Evolutionary conservation across 2,329 filamentous ascomycete genomes (phyloP).

Genomic region (Ceratocystis cacaofunesta): DNA sequence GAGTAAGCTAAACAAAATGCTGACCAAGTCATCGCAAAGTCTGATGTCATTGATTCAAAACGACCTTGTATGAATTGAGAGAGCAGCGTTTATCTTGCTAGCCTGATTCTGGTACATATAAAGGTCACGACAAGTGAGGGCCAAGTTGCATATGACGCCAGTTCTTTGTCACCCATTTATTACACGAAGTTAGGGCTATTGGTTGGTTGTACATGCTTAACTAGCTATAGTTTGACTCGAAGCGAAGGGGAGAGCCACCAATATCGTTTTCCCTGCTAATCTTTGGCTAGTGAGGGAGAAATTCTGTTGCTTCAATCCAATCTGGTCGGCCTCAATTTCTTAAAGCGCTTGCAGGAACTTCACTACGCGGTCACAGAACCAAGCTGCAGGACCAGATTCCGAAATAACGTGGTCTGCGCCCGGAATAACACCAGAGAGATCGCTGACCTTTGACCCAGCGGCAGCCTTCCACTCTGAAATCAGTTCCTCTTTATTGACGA

Average conservation of each 20-base stretch:
- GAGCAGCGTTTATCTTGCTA: too few relatives aligned
- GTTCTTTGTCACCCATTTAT: too few relatives aligned
- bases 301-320: not conserved
- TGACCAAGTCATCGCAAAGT: too few relatives aligned
- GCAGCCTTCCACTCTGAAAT: slow-evolving; percentile 41
- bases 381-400: slow-evolving; percentile 31
- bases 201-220: too few relatives aligned
- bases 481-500: slow-evolving; percentile 42
- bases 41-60: too few relatives aligned
- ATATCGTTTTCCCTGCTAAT: not conserved
- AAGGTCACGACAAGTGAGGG: too few relatives aligned
- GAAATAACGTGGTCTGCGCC: slow-evolving; percentile 37
- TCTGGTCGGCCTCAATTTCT: not conserved
- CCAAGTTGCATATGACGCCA: too few relatives aligned
- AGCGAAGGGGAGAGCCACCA: not conserved
- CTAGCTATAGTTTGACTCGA: not conserved
- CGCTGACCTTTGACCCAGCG: slow-evolving; percentile 33
- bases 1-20: too few relatives aligned
- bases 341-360: slow-evolving; percentile 29
- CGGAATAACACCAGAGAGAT: slow-evolving; percentile 38
- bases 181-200: too few relatives aligned
- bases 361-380: slow-evolving; percentile 34
- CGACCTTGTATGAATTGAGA: too few relatives aligned
- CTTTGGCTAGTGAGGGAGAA: not conserved
- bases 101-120: too few relatives aligned